phyloP scores from a whole-genome alignment of 495 filamentous ascomycete genomes.

The Parachaetomium inaequale region DNA sequence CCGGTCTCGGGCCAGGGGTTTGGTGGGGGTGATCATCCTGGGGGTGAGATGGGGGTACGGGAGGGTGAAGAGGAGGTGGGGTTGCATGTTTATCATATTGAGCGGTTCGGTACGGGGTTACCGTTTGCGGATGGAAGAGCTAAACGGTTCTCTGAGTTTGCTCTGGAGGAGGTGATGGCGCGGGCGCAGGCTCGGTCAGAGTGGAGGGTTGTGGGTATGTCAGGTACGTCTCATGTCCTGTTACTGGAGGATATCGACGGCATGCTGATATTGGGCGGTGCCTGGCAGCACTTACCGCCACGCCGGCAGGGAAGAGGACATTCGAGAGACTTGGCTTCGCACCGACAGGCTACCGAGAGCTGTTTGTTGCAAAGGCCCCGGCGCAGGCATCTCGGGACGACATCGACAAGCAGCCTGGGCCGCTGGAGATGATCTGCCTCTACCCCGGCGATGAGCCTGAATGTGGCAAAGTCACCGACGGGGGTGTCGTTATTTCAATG shows the following conservation, averaged over 20 bases:
- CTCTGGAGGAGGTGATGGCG: conserved; percentile 22
- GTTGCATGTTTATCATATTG: conserved; percentile 37
- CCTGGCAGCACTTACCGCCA: conserved; percentile 34
- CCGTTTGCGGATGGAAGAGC: background rate
- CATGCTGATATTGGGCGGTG: background rate
- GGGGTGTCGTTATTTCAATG: background rate
- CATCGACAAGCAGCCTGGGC: background rate
- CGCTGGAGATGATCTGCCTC: conserved; percentile 19
- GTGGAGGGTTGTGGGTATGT: conserved; percentile 32
- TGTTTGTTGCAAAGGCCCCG: conserved; percentile 16
- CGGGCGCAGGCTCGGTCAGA: conserved; percentile 9
- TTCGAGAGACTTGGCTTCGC: conserved; percentile 30
- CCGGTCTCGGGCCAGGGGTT: conserved; percentile 17
- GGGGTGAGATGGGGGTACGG: conserved; percentile 9
- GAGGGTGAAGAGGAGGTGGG: conserved; percentile 24
- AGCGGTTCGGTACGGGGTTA: conserved; percentile 22
- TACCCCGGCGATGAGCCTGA: conserved; percentile 17
- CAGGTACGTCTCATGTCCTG: conserved; percentile 20
- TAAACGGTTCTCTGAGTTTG: conserved; percentile 26
- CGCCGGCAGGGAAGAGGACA: conserved; percentile 24
- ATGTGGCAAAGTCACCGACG: background rate
- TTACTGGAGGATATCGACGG: background rate
- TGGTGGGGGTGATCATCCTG: background rate
- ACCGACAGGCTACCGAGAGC: conserved; percentile 32
- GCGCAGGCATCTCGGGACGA: no score